phyloP scores from a whole-genome alignment of 2,329 filamentous ascomycete species.

The Aspergillus flavus region DNA sequence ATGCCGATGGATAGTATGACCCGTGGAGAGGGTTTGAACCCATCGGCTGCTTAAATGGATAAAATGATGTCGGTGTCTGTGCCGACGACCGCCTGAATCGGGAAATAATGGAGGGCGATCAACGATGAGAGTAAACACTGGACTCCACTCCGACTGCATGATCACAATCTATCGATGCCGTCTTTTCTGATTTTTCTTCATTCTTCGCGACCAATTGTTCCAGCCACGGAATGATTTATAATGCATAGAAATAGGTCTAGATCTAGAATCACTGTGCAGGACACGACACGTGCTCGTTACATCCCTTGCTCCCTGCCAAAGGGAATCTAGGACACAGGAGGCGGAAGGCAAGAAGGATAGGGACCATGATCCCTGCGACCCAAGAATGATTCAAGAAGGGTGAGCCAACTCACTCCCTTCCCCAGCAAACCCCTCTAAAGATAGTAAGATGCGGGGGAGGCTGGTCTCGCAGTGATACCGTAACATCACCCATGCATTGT shows the following conservation, averaged over 20 bases:
- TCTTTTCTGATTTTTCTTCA: not conserved
- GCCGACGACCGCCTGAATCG: not conserved
- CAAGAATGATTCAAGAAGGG: not conserved
- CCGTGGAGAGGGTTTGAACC: not conserved
- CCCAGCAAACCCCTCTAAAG: not conserved
- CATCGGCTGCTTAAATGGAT: not conserved
- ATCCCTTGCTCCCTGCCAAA: not conserved
- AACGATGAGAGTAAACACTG: not conserved
- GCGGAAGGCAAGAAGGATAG: not conserved
- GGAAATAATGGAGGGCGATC: not conserved
- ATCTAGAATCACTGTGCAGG: not conserved
- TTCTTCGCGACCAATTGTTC: not conserved
- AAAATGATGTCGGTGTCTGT: not conserved
- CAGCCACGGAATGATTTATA: not conserved
- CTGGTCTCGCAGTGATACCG: slow-evolving; percentile 1
- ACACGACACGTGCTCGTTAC: too few species aligned
- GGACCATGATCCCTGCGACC: not conserved
- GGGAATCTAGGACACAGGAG: not conserved
- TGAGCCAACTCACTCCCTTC: not conserved
- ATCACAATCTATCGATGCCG: not conserved
- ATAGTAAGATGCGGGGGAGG: not conserved
- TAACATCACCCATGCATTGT: not conserved
- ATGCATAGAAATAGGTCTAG: not conserved
- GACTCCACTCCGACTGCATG: slow-evolving; percentile 1
- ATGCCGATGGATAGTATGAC: not conserved